Percentiles rank a stretch among this genome's conserved stretches.
phyloP scores from a whole-genome alignment of 1,139 yeast genomes.

The Meyerozyma carpophila region DNA sequence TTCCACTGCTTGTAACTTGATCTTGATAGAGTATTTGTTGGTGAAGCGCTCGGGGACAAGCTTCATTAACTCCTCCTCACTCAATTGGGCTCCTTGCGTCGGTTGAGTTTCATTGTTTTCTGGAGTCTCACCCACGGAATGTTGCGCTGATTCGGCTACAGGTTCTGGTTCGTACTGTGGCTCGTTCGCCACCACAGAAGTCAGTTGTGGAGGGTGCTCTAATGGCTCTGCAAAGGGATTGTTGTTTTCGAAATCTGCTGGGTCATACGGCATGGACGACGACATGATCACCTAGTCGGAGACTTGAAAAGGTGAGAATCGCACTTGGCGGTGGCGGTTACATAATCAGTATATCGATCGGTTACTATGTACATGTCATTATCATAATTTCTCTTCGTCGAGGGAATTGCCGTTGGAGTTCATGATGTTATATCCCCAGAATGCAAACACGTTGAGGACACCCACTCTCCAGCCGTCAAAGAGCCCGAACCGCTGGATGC shows the following conservation, averaged over 20 bases:
- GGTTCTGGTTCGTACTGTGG: not conserved
- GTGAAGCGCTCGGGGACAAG: constrained; percentile 50
- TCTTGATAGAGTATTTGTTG: constrained; percentile 23
- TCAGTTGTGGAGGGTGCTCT: constrained; percentile 3
- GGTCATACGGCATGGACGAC: constrained; percentile 56
- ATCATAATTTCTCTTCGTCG: constrained; percentile 35
- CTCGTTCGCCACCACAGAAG: not conserved
- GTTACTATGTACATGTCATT: constrained; percentile 1
- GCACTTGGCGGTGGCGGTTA: not conserved
- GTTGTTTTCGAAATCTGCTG: constrained; percentile 62
- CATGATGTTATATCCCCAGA: constrained; percentile 73
- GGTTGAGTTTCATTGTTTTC: constrained; percentile 4
- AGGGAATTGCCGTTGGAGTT: constrained; percentile 45
- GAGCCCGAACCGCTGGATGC: constrained; percentile 33
- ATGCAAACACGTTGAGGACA: constrained; percentile 69
- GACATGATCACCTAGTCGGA: constrained; percentile 28
- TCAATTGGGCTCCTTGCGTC: constrained; percentile 17
- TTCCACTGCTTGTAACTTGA: constrained; percentile 31
- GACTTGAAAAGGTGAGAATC: not conserved
- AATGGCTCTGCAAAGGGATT: constrained; percentile 51
- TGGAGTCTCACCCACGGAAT: not conserved
- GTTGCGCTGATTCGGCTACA: not conserved
- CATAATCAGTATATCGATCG: not conserved
- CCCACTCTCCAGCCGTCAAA: constrained; percentile 95
- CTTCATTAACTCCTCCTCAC: constrained; percentile 35